Evolutionary conservation across 2,329 filamentous ascomycete genomes (phyloP).

Genomic region (Fusarium aywerte): DNA sequence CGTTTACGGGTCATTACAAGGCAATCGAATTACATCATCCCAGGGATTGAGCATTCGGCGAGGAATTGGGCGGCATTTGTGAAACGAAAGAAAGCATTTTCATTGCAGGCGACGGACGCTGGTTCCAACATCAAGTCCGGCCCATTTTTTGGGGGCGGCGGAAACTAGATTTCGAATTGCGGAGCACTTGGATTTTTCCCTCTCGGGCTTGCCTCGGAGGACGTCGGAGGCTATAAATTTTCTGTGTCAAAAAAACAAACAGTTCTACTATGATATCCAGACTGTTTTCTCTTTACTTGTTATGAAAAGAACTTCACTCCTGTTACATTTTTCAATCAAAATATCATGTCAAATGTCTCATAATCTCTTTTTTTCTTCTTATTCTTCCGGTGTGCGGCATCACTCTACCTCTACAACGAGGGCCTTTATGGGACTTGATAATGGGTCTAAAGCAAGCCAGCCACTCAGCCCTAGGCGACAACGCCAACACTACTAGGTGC

Average conservation of each 20-base stretch:
- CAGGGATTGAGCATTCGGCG: slow-evolving; percentile 41
- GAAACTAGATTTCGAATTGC: slow-evolving; percentile 47
- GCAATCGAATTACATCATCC: slow-evolving; percentile 43
- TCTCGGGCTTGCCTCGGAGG: slow-evolving; percentile 47
- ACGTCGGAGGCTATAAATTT: slow-evolving; percentile 37
- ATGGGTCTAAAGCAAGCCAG: slow-evolving; percentile 1
- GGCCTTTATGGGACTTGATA: slow-evolving; percentile 18
- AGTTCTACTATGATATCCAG: slow-evolving; percentile 39
- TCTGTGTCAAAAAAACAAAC: slow-evolving; percentile 43
- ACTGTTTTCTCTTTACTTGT: slow-evolving; percentile 25
- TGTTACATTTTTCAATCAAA: slow-evolving; percentile 37
- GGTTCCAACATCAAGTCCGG: slow-evolving; percentile 14
- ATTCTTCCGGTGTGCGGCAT: slow-evolving; percentile 21
- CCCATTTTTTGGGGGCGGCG: slow-evolving; percentile 32
- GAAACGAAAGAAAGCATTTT: slow-evolving; percentile 41
- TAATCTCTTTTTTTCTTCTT: slow-evolving; percentile 4
- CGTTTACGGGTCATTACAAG: slow-evolving; percentile 50
- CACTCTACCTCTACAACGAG: slow-evolving; percentile 8
- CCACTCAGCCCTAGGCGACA: slow-evolving; percentile 6
- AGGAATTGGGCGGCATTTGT: slow-evolving; percentile 44
- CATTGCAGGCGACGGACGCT: slow-evolving; percentile 22
- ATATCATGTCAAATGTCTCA: slow-evolving; percentile 30
- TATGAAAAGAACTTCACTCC: slow-evolving; percentile 44
- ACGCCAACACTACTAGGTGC: slow-evolving; percentile 3
- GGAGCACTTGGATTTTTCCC: slow-evolving; percentile 48